These are phyloP conservation scores for Adansonia gregorii DNA, from an alignment of 441 rosid genomes.

Conservation along the genomic window DNA sequence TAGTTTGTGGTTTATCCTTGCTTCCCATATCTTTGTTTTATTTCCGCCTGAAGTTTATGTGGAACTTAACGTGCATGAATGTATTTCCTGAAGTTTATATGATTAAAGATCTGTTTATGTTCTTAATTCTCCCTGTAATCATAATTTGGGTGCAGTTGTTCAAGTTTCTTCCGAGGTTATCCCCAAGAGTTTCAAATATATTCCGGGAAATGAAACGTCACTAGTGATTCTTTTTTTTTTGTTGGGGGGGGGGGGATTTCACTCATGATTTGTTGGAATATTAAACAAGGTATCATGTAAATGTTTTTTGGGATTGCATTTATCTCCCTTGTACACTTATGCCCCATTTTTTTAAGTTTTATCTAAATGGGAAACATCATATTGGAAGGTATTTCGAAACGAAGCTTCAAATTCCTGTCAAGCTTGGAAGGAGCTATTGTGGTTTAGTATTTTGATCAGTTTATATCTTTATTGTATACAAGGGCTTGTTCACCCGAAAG, in stretches of 20 bases:
- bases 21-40: not conserved
- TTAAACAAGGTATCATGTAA: not conserved
- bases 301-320: not conserved
- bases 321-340: not conserved
- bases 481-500: not conserved
- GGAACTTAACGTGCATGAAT: not conserved
- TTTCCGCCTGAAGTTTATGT: not conserved
- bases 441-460: not conserved
- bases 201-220: constrained; percentile 81
- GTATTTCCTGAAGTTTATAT: not conserved
- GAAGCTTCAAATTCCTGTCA: not conserved
- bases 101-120: not conserved
- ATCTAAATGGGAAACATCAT: not conserved
- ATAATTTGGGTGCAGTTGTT: constrained; percentile 57
- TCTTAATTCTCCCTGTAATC: not conserved
- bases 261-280: not conserved
- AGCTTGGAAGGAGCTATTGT: not conserved
- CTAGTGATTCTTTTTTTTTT: constrained; percentile 34
- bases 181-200: constrained; percentile 70
- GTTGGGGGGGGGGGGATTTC: not conserved
- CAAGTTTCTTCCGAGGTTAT: constrained; percentile 79
- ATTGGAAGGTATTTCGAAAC: not conserved
- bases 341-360: not conserved
- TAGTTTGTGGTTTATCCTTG: not conserved
- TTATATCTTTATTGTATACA: not conserved